These are phyloP conservation scores for Vitis labrusca DNA, from an alignment of 164 flowering plant genomes.

Conservation along the genomic window DNA sequence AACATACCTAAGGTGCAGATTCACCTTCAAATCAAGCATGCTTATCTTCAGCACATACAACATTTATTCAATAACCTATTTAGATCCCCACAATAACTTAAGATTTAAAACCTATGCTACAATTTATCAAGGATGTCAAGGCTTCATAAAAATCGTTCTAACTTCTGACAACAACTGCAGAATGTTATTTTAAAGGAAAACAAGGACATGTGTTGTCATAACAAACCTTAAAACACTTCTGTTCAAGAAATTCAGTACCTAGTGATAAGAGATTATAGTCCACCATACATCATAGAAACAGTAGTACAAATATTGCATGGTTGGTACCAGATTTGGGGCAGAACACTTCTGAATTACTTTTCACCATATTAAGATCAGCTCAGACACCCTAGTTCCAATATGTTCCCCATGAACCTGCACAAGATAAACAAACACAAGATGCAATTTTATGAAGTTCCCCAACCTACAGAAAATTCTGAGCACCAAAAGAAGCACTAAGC, in stretches of 20 bases:
- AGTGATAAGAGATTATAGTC: conserved; percentile 24
- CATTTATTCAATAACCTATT: conserved; percentile 20
- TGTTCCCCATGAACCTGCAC: conserved; percentile 52
- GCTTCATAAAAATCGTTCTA: too few relatives aligned
- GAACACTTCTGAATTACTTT: conserved; percentile 26
- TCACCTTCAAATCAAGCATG: conserved; percentile 16
- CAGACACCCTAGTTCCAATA: conserved; percentile 18
- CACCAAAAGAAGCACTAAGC: conserved; percentile 24
- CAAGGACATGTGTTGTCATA: too few relatives aligned
- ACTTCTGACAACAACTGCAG: not conserved
- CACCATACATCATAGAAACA: conserved; percentile 51
- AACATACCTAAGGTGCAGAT: conserved; percentile 20
- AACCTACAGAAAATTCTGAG: conserved; percentile 19
- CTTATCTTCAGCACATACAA: conserved; percentile 8
- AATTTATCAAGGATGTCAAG: conserved; percentile 1
- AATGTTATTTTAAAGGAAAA: not conserved
- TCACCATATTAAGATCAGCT: conserved; percentile 27
- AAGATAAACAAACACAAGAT: conserved; percentile 30
- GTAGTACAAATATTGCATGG: conserved; percentile 44
- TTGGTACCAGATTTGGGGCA: conserved; percentile 20
- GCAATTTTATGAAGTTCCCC: conserved; percentile 25
- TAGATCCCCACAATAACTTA: conserved; percentile 16
- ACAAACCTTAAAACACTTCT: conserved; percentile 7
- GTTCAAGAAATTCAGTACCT: conserved; percentile 12
- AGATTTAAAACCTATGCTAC: conserved; percentile 21